A percentile compares a stretch with the other conserved stretches of the same genome.
Evolutionary conservation across 2,329 filamentous ascomycete genomes (phyloP).

Genomic region (Colletotrichum sp.): DNA sequence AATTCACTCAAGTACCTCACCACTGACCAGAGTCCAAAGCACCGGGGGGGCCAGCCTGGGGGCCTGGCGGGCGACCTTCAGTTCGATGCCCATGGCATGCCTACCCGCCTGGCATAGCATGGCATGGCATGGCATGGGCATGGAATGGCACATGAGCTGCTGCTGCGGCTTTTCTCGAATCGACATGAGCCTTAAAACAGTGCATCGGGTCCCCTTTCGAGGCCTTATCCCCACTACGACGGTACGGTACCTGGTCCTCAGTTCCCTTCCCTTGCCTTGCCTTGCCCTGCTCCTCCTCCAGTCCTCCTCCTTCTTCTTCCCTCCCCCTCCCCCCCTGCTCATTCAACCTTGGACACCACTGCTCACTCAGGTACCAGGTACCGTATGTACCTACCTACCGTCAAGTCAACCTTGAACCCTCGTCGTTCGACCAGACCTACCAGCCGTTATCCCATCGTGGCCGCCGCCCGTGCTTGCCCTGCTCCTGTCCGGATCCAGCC

Average conservation of each 20-base stretch:
- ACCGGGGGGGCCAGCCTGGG: neutral
- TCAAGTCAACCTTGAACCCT: neutral
- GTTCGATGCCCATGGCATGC: constrained; percentile 15
- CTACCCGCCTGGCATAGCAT: constrained; percentile 30
- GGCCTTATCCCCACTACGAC: constrained; percentile 40
- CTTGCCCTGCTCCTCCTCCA: neutral
- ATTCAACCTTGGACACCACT: constrained; percentile 25
- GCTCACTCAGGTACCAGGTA: constrained; percentile 42
- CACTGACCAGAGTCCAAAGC: neutral
- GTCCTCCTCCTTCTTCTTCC: neutral
- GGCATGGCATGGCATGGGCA: constrained; percentile 31
- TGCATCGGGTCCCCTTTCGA: constrained; percentile 33
- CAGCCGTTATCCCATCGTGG: constrained; percentile 22
- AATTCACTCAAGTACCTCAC: neutral
- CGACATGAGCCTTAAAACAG: constrained; percentile 34
- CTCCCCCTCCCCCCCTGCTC: neutral
- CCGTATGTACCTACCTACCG: constrained; percentile 9
- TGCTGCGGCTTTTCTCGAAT: constrained; percentile 39
- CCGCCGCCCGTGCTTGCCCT: constrained; percentile 44
- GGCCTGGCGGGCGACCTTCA: neutral
- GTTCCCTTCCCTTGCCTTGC: neutral
- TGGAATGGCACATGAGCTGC: constrained; percentile 34
- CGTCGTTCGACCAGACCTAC: constrained; percentile 4
- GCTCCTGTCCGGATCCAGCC: constrained; percentile 46
- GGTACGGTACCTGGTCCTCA: neutral